Evolutionary conservation across 768 basidiomycete species (phyloP), one percentile per base, ranked within the genome.

Genomic region (Rhizopogon rudus): DNA sequence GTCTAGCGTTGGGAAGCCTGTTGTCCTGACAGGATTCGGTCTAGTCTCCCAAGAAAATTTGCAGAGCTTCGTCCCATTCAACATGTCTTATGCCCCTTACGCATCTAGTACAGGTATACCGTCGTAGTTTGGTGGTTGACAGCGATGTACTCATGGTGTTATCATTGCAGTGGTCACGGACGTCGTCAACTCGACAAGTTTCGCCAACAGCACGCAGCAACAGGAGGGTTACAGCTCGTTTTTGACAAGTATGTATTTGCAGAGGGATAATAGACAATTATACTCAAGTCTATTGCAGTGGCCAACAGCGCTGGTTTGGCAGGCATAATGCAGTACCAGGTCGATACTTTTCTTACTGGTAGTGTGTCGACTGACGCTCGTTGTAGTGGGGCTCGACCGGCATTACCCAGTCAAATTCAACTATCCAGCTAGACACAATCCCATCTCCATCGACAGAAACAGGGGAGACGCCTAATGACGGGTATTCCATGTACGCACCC

Each of bases 391-490:
- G 79, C 39, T 50, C 46, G 28, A 76, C 75, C 46, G 66, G 83
- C 57, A 80, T 81, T 0, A 64, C 75, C 8, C 52, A 68, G 51
- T 64, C 68, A 17, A 82, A 82, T 37, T 78, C 81, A 10, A 65
- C 73, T 1, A 74, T 86, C 51, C 67, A 49, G 46, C 29, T 49
- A 37, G 46, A 49, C 43, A 71, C 71, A 8, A 81, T 74, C 5
- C 58, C 64, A 25, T 22, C 70, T 28, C 58, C 28, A 61, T 62
- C 16, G 59, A 68, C 14, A 63, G 68, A 63, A n/a, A 78, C 77
- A 3, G 82, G 80, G 5, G 53, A 72, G 14, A 81, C 83, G 2
- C 86, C 86, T 17, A 82, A 84, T 50, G 86, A 87, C 66, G 86
- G 86, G 64, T 87, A 87, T 60, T 73, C 74, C 42, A 72, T 55